Conservation (phyloP, 768 basidiomycete genomes). For the Rhizopogon vinicolor region DNA sequence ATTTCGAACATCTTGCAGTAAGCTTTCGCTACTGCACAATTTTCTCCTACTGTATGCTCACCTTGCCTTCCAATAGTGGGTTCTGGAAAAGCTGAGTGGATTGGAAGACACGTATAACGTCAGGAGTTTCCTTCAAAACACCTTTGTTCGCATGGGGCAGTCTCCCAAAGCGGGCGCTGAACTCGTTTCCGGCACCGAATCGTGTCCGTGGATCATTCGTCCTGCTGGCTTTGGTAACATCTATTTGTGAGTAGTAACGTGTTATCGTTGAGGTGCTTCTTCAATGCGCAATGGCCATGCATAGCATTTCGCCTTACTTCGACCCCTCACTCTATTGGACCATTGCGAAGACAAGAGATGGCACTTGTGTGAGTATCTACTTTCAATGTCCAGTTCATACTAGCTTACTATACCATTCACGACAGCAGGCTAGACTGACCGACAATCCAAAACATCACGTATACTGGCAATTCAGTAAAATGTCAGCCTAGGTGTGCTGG, state of each 20-base stretch:
- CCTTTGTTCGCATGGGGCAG: neutral
- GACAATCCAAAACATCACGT: neutral
- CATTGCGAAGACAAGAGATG: neutral
- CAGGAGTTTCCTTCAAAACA: neutral
- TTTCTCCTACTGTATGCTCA: neutral
- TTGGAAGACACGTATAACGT: neutral
- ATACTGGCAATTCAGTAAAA: neutral
- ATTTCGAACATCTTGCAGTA: neutral
- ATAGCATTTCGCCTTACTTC: neutral
- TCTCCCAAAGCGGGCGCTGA: neutral
- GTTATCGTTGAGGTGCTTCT: neutral
- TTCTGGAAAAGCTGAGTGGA: neutral
- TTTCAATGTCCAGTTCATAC: neutral
- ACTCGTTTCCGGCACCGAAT: neutral
- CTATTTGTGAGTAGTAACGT: neutral
- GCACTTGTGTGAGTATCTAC: neutral
- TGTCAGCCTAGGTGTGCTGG: neutral
- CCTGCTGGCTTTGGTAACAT: neutral
- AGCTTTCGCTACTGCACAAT: neutral
- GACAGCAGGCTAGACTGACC: neutral
- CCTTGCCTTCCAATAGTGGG: neutral
- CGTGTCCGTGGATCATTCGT: neutral
- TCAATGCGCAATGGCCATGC: neutral
- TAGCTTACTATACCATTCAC: neutral
- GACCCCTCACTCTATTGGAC: slow-evolving; percentile 1